These are phyloP conservation scores for Emergomyces africanus DNA, from an alignment of 2,329 filamentous ascomycete genomes.

Conservation along the genomic window DNA sequence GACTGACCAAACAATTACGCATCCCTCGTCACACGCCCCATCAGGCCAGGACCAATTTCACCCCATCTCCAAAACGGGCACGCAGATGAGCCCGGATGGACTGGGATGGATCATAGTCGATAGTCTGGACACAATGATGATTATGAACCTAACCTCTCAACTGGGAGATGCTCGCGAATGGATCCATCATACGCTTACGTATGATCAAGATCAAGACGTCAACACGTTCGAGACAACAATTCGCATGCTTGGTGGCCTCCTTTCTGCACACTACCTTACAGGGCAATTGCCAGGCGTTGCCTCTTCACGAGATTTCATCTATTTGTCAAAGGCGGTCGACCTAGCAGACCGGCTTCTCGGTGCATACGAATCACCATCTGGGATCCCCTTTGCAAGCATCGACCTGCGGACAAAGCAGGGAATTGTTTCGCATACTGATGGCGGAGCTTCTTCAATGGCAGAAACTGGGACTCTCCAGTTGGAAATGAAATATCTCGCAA, in stretches of 20 bases:
- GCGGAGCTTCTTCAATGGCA: constrained; percentile 82
- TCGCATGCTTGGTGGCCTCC: constrained; percentile 84
- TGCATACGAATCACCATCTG: constrained; percentile 77
- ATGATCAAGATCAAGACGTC: constrained; percentile 88
- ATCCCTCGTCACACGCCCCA: constrained; percentile 5
- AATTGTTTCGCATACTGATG: constrained; percentile 69
- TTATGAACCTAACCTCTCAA: constrained; percentile 90
- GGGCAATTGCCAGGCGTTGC: constrained; percentile 70
- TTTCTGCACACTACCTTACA: constrained; percentile 92
- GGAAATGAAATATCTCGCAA: constrained; percentile 93
- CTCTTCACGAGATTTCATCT: constrained; percentile 75
- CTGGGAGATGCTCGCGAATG: constrained; percentile 77
- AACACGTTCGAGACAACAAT: constrained; percentile 98
- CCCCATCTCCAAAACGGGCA: constrained; percentile 64
- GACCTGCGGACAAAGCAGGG: constrained; percentile 68
- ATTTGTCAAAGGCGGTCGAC: constrained; percentile 82
- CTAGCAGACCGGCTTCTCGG: constrained; percentile 75
- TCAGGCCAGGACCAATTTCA: constrained; percentile 74
- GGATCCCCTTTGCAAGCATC: constrained; percentile 80
- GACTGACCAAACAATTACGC: constrained; percentile 10
- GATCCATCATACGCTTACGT: constrained; percentile 68
- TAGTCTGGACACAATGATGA: constrained; percentile 87
- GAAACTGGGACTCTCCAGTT: constrained; percentile 88
- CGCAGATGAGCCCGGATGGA: constrained; percentile 75
- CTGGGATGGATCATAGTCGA: constrained; percentile 98